Evolutionary conservation across 768 basidiomycete genomes (phyloP).

Genomic region (Pulveroboletus sp.): DNA sequence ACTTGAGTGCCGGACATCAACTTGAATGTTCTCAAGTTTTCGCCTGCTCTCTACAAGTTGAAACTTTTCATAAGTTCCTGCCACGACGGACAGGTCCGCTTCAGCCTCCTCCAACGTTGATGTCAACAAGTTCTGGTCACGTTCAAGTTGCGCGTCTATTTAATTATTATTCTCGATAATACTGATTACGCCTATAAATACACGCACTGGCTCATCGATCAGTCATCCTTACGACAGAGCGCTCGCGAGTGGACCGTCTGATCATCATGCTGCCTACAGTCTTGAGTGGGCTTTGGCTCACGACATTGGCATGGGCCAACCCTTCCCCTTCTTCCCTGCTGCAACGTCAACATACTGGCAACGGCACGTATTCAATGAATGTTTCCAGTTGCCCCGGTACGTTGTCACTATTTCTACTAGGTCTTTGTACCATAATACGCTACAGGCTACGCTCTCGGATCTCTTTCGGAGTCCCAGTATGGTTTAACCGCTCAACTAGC

Average conservation of each 20-base stretch:
- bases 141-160: too few relatives aligned
- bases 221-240: not conserved
- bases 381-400: conserved; percentile 34
- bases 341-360: conserved; percentile 4
- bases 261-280: conserved; percentile 9
- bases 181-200: not conserved
- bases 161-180: too few relatives aligned
- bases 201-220: too few relatives aligned
- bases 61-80: too few relatives aligned
- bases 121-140: too few relatives aligned
- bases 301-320: not conserved
- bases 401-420: not conserved
- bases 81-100: too few relatives aligned
- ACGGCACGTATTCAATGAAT: conserved; percentile 22
- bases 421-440: not conserved
- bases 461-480: conserved; percentile 40
- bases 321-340: conserved; percentile 4
- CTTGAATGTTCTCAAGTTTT: too few relatives aligned
- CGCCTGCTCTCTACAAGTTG: too few relatives aligned
- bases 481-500: conserved; percentile 56
- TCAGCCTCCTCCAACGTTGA: too few relatives aligned
- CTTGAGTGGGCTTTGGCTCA: conserved; percentile 7
- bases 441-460: conserved; percentile 57
- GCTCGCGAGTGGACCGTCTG: not conserved
- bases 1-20: too few relatives aligned